Conservation (phyloP, 257 asterid species). For the Prunella vulgaris region DNA sequence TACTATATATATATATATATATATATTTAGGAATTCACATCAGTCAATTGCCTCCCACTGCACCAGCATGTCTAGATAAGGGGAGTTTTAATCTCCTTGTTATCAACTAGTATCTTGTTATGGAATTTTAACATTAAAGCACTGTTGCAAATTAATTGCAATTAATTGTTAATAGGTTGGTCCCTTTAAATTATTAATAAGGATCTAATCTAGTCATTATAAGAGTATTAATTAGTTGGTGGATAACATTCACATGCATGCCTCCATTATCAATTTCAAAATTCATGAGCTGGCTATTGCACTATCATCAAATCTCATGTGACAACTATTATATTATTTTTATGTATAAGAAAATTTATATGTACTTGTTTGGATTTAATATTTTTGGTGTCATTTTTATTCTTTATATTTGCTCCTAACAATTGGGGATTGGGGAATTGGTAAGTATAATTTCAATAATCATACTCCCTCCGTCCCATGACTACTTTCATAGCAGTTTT, state of each 20-base stretch:
- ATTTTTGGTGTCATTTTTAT: not conserved
- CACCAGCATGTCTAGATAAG: conserved; percentile 29
- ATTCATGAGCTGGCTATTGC: conserved; percentile 9
- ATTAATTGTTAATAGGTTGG: not conserved
- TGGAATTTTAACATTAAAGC: not conserved
- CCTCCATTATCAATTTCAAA: conserved; percentile 5
- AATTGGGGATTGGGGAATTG: not conserved
- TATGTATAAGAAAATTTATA: not conserved
- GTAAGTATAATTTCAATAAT: not conserved
- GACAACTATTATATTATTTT: not conserved
- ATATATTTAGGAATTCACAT: conserved; percentile 25
- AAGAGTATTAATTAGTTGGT: conserved; percentile 11
- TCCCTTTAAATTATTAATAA: conserved; percentile 23
- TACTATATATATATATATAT: not conserved
- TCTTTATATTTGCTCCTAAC: not conserved
- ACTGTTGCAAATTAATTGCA: not conserved
- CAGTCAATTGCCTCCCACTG: conserved; percentile 18
- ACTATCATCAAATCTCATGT: conserved; percentile 7
- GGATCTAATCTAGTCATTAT: conserved; percentile 32
- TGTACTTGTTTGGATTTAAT: not conserved
- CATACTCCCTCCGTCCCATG: too few relatives aligned
- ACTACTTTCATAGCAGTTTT: too few relatives aligned
- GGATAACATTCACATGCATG: conserved; percentile 16
- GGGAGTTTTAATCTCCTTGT: conserved; percentile 15
- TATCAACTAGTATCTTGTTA: conserved; percentile 18